A percentile compares a stretch with the other conserved stretches of the same genome.
phyloP scores from a whole-genome alignment of 2,329 filamentous ascomycete genomes.

The Fusarium subglutinans region DNA sequence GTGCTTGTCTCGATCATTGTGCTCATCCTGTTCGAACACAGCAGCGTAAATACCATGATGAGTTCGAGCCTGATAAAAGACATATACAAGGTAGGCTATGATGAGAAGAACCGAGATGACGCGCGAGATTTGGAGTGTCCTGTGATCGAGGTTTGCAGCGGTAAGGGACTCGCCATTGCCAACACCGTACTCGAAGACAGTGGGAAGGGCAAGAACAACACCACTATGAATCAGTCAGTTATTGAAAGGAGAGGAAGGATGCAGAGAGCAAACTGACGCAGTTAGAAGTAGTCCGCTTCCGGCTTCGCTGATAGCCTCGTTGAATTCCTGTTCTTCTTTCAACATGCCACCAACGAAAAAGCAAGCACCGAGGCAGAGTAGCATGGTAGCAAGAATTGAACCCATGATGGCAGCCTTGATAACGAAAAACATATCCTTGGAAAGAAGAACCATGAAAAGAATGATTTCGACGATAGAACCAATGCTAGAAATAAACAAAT shows the following conservation, averaged over 20 bases:
- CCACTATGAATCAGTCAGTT: slow-evolving; percentile 47
- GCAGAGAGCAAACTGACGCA: slow-evolving; percentile 64
- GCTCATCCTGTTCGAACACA: slow-evolving; percentile 76
- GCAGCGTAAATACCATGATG: slow-evolving; percentile 82
- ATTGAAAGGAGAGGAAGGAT: slow-evolving; percentile 25
- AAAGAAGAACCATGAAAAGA: slow-evolving; percentile 80
- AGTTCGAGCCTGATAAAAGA: slow-evolving; percentile 79
- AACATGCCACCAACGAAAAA: slow-evolving; percentile 80
- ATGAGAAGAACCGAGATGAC: slow-evolving; percentile 76
- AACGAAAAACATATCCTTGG: slow-evolving; percentile 67
- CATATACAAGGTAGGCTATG: slow-evolving; percentile 71
- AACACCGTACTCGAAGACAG: slow-evolving; percentile 64
- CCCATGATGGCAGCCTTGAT: slow-evolving; percentile 86
- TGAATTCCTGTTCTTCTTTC: slow-evolving; percentile 75
- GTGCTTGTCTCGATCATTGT: slow-evolving; percentile 70
- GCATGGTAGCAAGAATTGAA: slow-evolving; percentile 82
- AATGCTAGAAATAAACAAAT: slow-evolving; percentile 50
- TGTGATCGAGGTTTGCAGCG: slow-evolving; percentile 55
- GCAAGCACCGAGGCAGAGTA: slow-evolving; percentile 81
- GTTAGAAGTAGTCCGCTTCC: slow-evolving; percentile 81
- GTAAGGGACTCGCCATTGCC: slow-evolving; percentile 35
- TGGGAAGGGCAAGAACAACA: slow-evolving; percentile 55
- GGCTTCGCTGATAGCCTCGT: slow-evolving; percentile 79
- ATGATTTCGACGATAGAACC: slow-evolving; percentile 84
- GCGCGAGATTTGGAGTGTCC: slow-evolving; percentile 73